phyloP scores from a whole-genome alignment of 2,329 filamentous ascomycete species.

The Microcyclospora tardicrescens region DNA sequence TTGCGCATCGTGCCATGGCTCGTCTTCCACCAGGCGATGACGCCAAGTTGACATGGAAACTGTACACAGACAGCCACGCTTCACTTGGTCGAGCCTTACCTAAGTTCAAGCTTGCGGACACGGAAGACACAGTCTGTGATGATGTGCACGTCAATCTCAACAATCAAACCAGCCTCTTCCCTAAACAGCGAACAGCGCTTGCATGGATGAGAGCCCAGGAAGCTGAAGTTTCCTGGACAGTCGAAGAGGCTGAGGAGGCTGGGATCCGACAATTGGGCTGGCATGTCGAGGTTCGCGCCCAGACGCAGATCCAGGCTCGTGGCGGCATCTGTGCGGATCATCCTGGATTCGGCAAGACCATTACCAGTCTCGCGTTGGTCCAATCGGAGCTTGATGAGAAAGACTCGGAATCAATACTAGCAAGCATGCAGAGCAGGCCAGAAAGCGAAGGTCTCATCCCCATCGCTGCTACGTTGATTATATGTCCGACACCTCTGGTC shows the following conservation, averaged over 20 bases:
- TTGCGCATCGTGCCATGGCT: constrained; percentile 19
- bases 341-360: constrained; percentile 56
- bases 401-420: not conserved
- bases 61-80: constrained; percentile 9
- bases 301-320: constrained; percentile 29
- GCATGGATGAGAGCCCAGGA: constrained; percentile 50
- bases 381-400: constrained; percentile 1
- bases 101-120: constrained; percentile 11
- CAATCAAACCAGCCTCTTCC: constrained; percentile 31
- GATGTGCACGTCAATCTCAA: constrained; percentile 4
- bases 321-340: constrained; percentile 53
- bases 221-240: constrained; percentile 29
- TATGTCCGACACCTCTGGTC: constrained; percentile 43
- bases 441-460: constrained; percentile 24
- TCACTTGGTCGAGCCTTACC: not conserved
- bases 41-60: constrained; percentile 9
- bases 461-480: constrained; percentile 45
- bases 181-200: constrained; percentile 43
- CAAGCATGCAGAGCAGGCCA: not conserved
- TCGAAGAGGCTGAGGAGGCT: constrained; percentile 47
- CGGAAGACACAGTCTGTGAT: not conserved
- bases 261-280: constrained; percentile 33
- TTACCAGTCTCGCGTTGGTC: constrained; percentile 45
- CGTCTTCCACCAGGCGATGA: constrained; percentile 5
- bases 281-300: constrained; percentile 44